These are phyloP conservation scores for Starmerella asiatica DNA, from an alignment of 805 yeast genomes.

Conservation along the genomic window DNA sequence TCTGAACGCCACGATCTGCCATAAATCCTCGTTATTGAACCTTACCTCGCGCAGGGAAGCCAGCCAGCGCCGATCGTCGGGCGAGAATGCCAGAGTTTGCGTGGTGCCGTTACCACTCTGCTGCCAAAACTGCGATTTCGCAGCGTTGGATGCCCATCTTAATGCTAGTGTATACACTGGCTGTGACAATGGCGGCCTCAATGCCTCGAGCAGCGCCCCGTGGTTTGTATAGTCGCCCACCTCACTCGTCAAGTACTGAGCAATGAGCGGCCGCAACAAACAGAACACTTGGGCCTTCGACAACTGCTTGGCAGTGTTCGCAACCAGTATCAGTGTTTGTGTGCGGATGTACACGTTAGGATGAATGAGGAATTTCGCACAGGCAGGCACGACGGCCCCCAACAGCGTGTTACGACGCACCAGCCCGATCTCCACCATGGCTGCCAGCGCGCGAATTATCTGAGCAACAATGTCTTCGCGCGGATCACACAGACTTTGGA, in stretches of 20 bases:
- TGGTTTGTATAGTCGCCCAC: constrained; percentile 54
- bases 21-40: constrained; percentile 51
- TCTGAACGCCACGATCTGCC: constrained; percentile 68
- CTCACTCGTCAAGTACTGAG: constrained; percentile 67
- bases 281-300: constrained; percentile 73
- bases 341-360: constrained; percentile 82
- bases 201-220: constrained; percentile 47
- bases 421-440: constrained; percentile 44
- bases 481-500: constrained; percentile 71
- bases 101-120: neutral
- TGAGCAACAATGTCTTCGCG: constrained; percentile 62
- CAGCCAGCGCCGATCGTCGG: constrained; percentile 39
- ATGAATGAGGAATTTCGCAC: constrained; percentile 53
- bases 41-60: constrained; percentile 62
- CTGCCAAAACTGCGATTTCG: constrained; percentile 59
- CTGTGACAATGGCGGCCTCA: constrained; percentile 50
- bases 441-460: constrained; percentile 48
- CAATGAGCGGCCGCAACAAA: constrained; percentile 63
- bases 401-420: constrained; percentile 39
- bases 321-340: constrained; percentile 45
- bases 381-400: constrained; percentile 37
- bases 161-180: constrained; percentile 49
- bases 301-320: constrained; percentile 48
- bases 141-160: constrained; percentile 57
- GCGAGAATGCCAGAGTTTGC: constrained; percentile 14